These are phyloP conservation scores for Epichloe scottii DNA, from an alignment of 2,329 filamentous ascomycete species.

Conservation along the genomic window DNA sequence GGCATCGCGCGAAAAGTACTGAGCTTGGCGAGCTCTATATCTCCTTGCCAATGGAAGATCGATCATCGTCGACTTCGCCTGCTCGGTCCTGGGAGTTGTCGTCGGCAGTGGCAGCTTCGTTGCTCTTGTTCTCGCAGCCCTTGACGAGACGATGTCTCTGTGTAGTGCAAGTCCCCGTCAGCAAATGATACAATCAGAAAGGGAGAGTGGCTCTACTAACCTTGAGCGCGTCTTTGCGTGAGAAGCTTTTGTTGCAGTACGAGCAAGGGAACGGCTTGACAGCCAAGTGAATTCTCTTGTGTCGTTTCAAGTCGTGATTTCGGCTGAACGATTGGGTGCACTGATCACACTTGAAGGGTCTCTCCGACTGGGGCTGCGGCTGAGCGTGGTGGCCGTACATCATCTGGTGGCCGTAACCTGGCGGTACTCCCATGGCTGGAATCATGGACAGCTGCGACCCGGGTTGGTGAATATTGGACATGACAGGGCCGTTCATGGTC, in stretches of 20 bases:
- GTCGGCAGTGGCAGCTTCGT: slow-evolving; percentile 13
- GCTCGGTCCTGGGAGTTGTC: slow-evolving; percentile 8
- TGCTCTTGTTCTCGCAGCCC: slow-evolving; percentile 36
- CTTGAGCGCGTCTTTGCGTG: slow-evolving; percentile 92
- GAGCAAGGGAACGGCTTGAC: slow-evolving; percentile 92
- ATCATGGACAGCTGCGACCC: slow-evolving; percentile 61
- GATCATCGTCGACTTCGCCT: slow-evolving; percentile 7
- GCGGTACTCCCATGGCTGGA: slow-evolving; percentile 39
- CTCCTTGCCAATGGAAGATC: slow-evolving; percentile 5
- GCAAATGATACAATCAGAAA: background rate
- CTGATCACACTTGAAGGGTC: slow-evolving; percentile 88
- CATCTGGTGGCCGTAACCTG: slow-evolving; percentile 45
- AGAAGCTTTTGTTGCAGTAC: slow-evolving; percentile 93
- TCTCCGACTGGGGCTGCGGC: slow-evolving; percentile 48
- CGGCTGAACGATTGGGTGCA: slow-evolving; percentile 91
- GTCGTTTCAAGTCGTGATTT: slow-evolving; percentile 91
- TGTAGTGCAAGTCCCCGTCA: background rate
- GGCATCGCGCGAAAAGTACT: background rate
- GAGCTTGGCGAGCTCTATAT: background rate
- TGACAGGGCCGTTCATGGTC: slow-evolving; percentile 52
- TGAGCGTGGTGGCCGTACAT: slow-evolving; percentile 47
- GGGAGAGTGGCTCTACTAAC: slow-evolving; percentile 36
- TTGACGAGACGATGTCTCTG: slow-evolving; percentile 53
- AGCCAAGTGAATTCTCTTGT: slow-evolving; percentile 87
- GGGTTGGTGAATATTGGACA: slow-evolving; percentile 69